These are phyloP conservation scores for Crucihimalaya himalaica DNA, from an alignment of 345 rosid genomes.

Conservation along the genomic window DNA sequence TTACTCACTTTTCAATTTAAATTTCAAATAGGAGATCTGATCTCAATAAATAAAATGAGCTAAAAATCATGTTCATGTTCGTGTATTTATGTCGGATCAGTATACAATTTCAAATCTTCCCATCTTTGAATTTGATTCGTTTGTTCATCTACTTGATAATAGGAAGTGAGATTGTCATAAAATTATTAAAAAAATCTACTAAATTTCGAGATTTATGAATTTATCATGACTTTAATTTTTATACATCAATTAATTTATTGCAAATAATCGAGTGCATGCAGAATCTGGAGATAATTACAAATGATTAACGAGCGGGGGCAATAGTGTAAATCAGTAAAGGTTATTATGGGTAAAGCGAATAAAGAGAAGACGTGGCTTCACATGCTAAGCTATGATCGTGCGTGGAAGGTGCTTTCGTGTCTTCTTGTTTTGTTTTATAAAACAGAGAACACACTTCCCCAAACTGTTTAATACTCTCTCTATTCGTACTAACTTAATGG, in stretches of 20 bases:
- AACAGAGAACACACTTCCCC: constrained; percentile 3
- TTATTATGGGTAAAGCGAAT: constrained; percentile 11
- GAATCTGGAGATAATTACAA: constrained; percentile 2
- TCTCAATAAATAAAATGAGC: constrained; percentile 33
- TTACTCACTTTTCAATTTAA: background rate
- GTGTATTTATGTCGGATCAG: constrained; percentile 15
- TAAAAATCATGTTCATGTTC: constrained; percentile 17
- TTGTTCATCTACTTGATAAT: background rate
- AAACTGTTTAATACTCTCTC: background rate
- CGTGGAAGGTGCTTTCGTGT: constrained; percentile 28
- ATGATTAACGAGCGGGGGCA: constrained; percentile 9
- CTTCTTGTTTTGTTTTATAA: background rate
- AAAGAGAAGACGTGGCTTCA: constrained; percentile 39
- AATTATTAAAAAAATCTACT: too few relatives aligned
- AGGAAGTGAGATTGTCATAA: too few relatives aligned
- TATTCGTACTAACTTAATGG: background rate
- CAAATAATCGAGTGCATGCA: constrained; percentile 14
- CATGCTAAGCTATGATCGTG: constrained; percentile 40
- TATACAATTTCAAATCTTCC: background rate
- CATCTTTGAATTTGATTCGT: constrained; percentile 5
- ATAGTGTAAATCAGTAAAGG: background rate
- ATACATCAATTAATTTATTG: background rate
- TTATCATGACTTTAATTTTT: background rate
- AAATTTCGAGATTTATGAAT: background rate
- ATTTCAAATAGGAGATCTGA: constrained; percentile 12